Conservation (phyloP, 192 early-diverging fungal genomes). For the Coemansia asiatica region DNA sequence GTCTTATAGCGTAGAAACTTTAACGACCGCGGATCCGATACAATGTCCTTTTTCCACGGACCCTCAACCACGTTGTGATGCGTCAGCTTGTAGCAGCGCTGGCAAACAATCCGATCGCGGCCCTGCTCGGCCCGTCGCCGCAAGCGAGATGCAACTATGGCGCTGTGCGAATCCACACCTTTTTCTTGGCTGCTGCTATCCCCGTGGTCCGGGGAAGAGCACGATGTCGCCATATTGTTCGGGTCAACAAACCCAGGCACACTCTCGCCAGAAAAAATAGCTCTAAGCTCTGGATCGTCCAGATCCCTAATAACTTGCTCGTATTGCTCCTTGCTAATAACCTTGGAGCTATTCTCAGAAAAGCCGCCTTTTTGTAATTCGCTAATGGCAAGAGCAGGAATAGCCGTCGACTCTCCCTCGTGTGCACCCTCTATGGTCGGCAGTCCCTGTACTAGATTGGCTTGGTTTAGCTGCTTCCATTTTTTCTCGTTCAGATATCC, state of each 20-base stretch:
- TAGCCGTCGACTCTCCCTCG: neutral
- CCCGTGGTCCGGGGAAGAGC: neutral
- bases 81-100: conserved; percentile 65
- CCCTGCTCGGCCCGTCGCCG: conserved; percentile 47
- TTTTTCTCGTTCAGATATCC: conserved; percentile 58
- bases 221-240: conserved; percentile 12
- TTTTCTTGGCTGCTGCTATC: neutral
- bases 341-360: conserved; percentile 6
- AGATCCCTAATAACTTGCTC: conserved; percentile 29
- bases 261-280: conserved; percentile 33
- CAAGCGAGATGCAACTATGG: conserved; percentile 20
- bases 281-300: conserved; percentile 44
- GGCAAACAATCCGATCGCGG: conserved; percentile 57
- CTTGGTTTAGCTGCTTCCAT: conserved; percentile 47
- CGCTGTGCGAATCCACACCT: neutral
- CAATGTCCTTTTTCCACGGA: conserved; percentile 56
- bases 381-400: conserved; percentile 7
- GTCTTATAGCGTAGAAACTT: conserved; percentile 58
- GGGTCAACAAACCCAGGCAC: conserved; percentile 24
- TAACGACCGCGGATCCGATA: conserved; percentile 55
- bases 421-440: conserved; percentile 1
- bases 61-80: conserved; percentile 56
- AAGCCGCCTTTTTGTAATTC: neutral
- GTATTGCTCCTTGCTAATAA: conserved; percentile 53
- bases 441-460: conserved; percentile 35